A percentile compares a stretch with the other conserved stretches of the same genome.
phyloP scores from a whole-genome alignment of 176 grass and related monocot species.

The Ananas comosus region DNA sequence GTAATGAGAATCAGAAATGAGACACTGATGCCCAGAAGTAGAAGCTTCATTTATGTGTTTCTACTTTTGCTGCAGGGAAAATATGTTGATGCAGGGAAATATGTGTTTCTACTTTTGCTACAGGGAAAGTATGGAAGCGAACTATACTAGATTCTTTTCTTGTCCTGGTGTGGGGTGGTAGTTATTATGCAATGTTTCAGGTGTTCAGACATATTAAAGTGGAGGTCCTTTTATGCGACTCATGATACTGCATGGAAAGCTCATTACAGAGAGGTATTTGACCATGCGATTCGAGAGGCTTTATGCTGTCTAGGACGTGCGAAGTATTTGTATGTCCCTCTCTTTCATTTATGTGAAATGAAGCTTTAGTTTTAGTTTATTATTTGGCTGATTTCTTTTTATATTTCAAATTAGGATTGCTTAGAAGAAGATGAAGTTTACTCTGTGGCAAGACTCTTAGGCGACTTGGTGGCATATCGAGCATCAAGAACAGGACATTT shows the following conservation, averaged over 20 bases:
- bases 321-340: slow-evolving; percentile 70
- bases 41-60: too few species aligned
- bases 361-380: slow-evolving; percentile 16
- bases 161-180: slow-evolving; percentile 67
- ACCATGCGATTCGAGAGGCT: slow-evolving; percentile 95
- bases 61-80: too few species aligned
- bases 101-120: too few species aligned
- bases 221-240: slow-evolving; percentile 93
- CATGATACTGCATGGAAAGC: slow-evolving; percentile 98
- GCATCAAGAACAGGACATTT: slow-evolving; percentile 98
- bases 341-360: slow-evolving; percentile 19
- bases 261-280: slow-evolving; percentile 97
- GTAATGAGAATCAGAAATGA: too few species aligned
- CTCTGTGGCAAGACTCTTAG: slow-evolving; percentile 91
- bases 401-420: slow-evolving; percentile 46
- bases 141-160: slow-evolving; percentile 57
- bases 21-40: too few species aligned
- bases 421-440: slow-evolving; percentile 95
- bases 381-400: slow-evolving; percentile 3
- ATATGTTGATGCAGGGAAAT: too few species aligned
- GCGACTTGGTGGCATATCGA: slow-evolving; percentile 97
- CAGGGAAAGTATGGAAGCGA: slow-evolving; percentile 23
- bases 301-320: slow-evolving; percentile 85
- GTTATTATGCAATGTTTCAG: slow-evolving; percentile 75
- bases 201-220: slow-evolving; percentile 81